Evolutionary conservation across 352 stramenopile species (phyloP).

Genomic region (Phytophthora palmivora): DNA sequence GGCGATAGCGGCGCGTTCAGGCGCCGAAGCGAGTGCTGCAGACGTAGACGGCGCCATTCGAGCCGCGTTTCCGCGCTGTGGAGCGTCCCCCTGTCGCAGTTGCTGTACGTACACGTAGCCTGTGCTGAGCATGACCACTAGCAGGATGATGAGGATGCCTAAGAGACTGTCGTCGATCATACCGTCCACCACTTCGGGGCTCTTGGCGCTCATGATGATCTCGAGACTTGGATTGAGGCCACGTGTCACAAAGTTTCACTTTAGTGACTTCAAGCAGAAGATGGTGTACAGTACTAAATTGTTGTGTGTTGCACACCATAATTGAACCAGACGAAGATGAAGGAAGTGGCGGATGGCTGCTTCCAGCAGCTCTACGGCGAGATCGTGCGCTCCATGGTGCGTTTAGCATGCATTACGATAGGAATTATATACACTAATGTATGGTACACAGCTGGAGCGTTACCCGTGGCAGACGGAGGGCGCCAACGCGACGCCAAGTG

Average conservation of each 20-base stretch:
- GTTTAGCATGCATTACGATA: constrained; percentile 1
- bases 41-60: constrained; percentile 26
- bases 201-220: constrained; percentile 39
- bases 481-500: constrained; percentile 29
- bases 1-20: constrained; percentile 33
- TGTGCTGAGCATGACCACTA: constrained; percentile 75
- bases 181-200: constrained; percentile 53
- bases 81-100: constrained; percentile 38
- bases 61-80: constrained; percentile 2
- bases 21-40: constrained; percentile 11
- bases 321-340: constrained; percentile 47
- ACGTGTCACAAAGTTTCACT: constrained; percentile 22
- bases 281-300: not conserved
- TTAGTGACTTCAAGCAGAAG: constrained; percentile 8
- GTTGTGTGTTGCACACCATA: constrained; percentile 4
- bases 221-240: constrained; percentile 6
- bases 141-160: constrained; percentile 71
- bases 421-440: not conserved
- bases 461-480: constrained; percentile 55
- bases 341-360: constrained; percentile 86
- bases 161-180: constrained; percentile 77
- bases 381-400: constrained; percentile 87
- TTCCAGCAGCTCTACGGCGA: constrained; percentile 91
- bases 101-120: constrained; percentile 82
- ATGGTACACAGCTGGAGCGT: constrained; percentile 58